Evolutionary conservation across 1,284 basidiomycete species (phyloP), one percentile per base, ranked within the genome.

Genomic region (Trametes sp.): DNA sequence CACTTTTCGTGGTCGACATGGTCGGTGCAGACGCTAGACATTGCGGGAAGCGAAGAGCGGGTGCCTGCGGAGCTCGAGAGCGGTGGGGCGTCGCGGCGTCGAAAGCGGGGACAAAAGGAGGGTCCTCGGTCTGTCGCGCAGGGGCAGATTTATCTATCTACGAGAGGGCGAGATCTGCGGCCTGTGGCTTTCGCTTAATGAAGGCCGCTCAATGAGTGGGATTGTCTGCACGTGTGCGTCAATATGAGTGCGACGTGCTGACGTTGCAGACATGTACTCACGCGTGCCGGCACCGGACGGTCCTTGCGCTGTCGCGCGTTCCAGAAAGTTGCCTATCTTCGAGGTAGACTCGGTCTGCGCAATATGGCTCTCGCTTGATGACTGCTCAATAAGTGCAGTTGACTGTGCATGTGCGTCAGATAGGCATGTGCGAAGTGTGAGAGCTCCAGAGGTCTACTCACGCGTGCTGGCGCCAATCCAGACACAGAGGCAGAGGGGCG

Each of bases 161-260:
- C 56, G 59, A 36, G 52, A 55, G 59, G 46, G 58, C 62, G 62
- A 64, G 62, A 67, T 67, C 60, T 35, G 51, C 65, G 65, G 65
- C 54, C 57, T 51, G 23, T 48, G 54, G 54, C 57, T 64, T 54
- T 64, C 65, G 57, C 51, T 19, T 45, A 50, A 67, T 67, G 65
- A 62, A 64, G 56, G 60, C 42, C 59, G 54, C 62, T 57, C 56
- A 59, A 64, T 48, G 50, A 58, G 46, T 19, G 35, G 57, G 62
- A 63, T 59, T 59, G 57, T 60, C 46, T 64, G 51, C 65, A 67
- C 65, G 65, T 67, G 65, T 64, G 54, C 53, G 48, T n/a, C 19
- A 35, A 33, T n/a, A n/a, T n/a, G n/a, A n/a, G n/a, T n/a, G n/a
- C n/a, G n/a, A n/a, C n/a, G n/a, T n/a, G n/a, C n/a, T n/a, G n/a